Conservation (phyloP, 2,329 filamentous ascomycete genomes). For the Clonostachys rosea region DNA sequence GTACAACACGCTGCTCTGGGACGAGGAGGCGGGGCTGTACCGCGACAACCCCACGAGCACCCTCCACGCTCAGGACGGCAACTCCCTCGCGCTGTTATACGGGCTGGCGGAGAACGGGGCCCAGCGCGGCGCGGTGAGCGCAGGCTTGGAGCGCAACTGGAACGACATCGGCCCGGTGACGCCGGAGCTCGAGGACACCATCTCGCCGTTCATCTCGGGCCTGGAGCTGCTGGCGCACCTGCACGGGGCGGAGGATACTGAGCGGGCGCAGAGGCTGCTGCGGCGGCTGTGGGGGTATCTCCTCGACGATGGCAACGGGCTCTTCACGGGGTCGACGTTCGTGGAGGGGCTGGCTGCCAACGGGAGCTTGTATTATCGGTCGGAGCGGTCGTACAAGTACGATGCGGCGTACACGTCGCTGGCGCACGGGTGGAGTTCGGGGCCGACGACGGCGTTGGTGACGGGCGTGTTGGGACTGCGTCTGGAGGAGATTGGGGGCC, state of each 20-base stretch:
- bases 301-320: constrained; percentile 10
- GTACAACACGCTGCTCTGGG: background rate
- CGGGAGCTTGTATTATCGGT: constrained; percentile 25
- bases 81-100: constrained; percentile 36
- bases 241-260: constrained; percentile 10
- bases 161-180: constrained; percentile 18
- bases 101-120: background rate
- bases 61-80: constrained; percentile 44
- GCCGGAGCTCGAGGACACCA: constrained; percentile 24
- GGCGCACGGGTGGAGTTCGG: constrained; percentile 25
- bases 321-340: constrained; percentile 22
- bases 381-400: constrained; percentile 18
- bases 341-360: constrained; percentile 27
- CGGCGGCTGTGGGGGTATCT: background rate
- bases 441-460: constrained; percentile 15
- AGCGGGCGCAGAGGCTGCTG: background rate
- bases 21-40: constrained; percentile 24
- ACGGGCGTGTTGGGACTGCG: background rate
- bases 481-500: background rate
- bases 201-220: constrained; percentile 25
- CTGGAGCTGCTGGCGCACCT: constrained; percentile 25
- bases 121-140: constrained; percentile 4
- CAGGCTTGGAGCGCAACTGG: constrained; percentile 13
- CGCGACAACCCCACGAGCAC: constrained; percentile 38
- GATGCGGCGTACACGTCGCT: constrained; percentile 24